Base-by-base conservation (phyloP, 192 early-diverging fungal genomes). In the Coemansia sp. region DNA sequence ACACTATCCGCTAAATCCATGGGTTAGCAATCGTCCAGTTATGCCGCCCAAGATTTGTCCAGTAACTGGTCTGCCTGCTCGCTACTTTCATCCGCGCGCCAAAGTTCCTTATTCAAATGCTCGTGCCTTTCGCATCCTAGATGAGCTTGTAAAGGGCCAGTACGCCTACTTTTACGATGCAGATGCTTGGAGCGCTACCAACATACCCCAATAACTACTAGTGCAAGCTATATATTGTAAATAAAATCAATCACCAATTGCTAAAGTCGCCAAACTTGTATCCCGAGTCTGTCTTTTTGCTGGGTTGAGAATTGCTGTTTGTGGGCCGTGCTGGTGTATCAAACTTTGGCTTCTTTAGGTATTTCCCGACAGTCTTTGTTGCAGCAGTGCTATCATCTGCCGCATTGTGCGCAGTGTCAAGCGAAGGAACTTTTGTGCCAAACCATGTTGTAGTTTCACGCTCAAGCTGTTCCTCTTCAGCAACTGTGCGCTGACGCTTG, bases 391-490 rank as follows among this genome's bases (percentile, higher is more conserved):
- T 50, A 3, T 17, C 5, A 14, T 46, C 31, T 1, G 38, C 42
- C 11, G 31, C 31, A 31, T 31, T 31, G 31, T 31, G 31, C 8
- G 31, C 6, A 31, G 31, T 7, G 7, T 5, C 31, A 31, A 31
- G 31, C 31, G 62, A 26, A 14, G 61, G 9, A 2, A 85, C 67
- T 53, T 81, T 84, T 15, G 86, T 86, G 5, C 88, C 88, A 69
- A 91, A 89, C 87, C 91, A 88, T 1, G 84, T 89, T 28, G 85
- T 91, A 11, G 79, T 84, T 38, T 89, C 86, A 28, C 83, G 76
- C 66, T 87, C 82, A 53, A 77, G 66, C 25, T 70, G 72, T 52
- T 87, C 82, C 48, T 84, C 76, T 58, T 82, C 74, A 2, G 64
- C 76, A 37, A 63, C 59, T 1, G 69, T 78, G 50, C 69, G 75